Percentiles rank a stretch among this genome's conserved stretches.
These are phyloP conservation scores for Zygoascus meyerae DNA, from an alignment of 1,139 yeast species.

Conservation along the genomic window DNA sequence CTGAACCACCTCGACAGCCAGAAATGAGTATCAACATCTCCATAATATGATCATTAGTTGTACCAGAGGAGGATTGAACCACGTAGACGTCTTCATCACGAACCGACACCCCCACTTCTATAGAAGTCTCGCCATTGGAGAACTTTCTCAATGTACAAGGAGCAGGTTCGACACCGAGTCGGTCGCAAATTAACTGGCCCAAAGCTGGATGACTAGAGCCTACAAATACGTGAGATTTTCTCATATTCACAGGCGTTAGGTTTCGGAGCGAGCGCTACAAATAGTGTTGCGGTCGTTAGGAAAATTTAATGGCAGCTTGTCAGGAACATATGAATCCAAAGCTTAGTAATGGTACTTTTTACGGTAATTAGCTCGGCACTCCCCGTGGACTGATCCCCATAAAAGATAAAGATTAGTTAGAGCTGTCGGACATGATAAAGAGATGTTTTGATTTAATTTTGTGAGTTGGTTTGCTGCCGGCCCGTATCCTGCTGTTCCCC, in stretches of 20 bases:
- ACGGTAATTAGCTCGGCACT: no score
- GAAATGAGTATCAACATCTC: conserved; percentile 86
- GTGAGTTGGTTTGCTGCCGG: no score
- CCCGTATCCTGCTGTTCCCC: no score
- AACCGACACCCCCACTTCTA: conserved; percentile 89
- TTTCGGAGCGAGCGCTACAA: no score
- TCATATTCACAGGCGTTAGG: conserved; percentile 44
- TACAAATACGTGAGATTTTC: conserved; percentile 93
- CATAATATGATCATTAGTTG: conserved; percentile 94
- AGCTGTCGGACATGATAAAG: no score
- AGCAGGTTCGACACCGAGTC: conserved; percentile 92
- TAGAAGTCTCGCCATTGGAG: conserved; percentile 95
- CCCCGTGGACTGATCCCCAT: no score
- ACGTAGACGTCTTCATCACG: conserved; percentile 96
- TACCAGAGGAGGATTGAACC: conserved; percentile 86
- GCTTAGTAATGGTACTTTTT: no score
- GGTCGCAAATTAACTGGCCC: conserved; percentile 82
- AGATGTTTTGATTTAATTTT: no score
- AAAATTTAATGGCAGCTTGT: no score
- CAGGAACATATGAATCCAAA: no score
- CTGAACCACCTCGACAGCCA: conserved; percentile 97
- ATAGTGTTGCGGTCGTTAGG: no score
- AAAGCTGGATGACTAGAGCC: conserved; percentile 95
- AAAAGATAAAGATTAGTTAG: no score
- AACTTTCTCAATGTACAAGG: conserved; percentile 87